These are phyloP conservation scores for Pythium dissimile DNA, from an alignment of 352 stramenopile genomes.

Conservation along the genomic window DNA sequence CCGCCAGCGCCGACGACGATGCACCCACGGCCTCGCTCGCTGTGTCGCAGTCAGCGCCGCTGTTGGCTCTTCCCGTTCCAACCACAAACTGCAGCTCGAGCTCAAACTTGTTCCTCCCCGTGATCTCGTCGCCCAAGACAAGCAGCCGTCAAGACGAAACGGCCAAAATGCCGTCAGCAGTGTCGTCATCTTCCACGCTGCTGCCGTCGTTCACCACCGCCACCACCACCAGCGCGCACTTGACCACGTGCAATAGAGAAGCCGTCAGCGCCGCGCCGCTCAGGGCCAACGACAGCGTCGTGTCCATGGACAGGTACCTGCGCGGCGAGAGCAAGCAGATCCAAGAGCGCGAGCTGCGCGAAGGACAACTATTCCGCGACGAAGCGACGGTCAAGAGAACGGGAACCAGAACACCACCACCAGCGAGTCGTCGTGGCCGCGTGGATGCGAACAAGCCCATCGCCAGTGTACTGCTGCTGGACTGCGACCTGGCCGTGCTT, in stretches of 20 bases:
- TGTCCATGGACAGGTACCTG: conserved; percentile 61
- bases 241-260: conserved; percentile 5
- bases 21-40: too few species aligned
- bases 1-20: background rate
- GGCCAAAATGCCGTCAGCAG: background rate
- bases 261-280: background rate
- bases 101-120: background rate
- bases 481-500: conserved; percentile 29
- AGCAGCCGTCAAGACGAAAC: background rate
- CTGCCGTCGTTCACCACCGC: conserved; percentile 7
- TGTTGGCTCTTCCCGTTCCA: background rate
- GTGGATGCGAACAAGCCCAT: background rate
- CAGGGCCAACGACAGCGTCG: conserved; percentile 16
- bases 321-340: conserved; percentile 55
- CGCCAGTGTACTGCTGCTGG: conserved; percentile 32
- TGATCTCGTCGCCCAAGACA: conserved; percentile 12
- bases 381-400: too few species aligned
- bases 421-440: background rate
- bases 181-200: background rate
- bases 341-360: conserved; percentile 24
- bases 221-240: too few species aligned
- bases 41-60: background rate
- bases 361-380: conserved; percentile 41
- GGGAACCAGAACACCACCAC: too few species aligned
- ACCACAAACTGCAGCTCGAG: background rate